Base-by-base conservation (phyloP, 1,139 yeast genomes). In the Hyphopichia khmerensis region DNA sequence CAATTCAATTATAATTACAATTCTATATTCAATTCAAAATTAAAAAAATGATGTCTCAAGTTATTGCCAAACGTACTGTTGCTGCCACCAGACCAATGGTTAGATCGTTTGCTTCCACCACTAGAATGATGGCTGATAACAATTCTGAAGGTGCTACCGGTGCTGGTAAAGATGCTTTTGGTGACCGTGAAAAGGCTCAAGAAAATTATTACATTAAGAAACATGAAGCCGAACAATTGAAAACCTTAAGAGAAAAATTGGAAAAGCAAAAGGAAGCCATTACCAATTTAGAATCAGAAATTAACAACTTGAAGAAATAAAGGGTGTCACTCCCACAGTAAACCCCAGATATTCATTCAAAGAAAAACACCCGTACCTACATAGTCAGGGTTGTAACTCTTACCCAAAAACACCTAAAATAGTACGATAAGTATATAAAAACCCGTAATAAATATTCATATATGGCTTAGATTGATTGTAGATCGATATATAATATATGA, bases 151-250 rank as follows among this genome's bases (percentile, higher is more conserved):
- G 62, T 39, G 56, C 67, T 40, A 53, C 55, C 38, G 46, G 51
- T 47, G 54, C 55, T 38, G 58, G 56, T 39, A 57, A 57, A 43
- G 65, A 67, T 50, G 55, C 71, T 27, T 72, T 72, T 57, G 52
- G 61, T 48, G 77, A 72, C 46, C 71, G 67, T 56, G 78, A 73
- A 62, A 69, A 57, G 48, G 78, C 77, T 42, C 67, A 69, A 53
- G 79, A 73, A 58, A 62, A 58, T 47, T 66, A 64, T 40, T 73
- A 72, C 62, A 59, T 73, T 49, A 73, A 61, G 56, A 67, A 72
- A 58, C 77, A 72, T 51, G 78, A 73, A 62, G 68, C 70, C 43
- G 78, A 72, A 57, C 77, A 72, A 65, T 73, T 73, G 62, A 68
- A 65, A 57, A 65, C 64, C 41, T 72, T 73, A 59, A 73, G 57